Conservation (phyloP, 164 flowering plant species). For the Umbilicus rupestris region DNA sequence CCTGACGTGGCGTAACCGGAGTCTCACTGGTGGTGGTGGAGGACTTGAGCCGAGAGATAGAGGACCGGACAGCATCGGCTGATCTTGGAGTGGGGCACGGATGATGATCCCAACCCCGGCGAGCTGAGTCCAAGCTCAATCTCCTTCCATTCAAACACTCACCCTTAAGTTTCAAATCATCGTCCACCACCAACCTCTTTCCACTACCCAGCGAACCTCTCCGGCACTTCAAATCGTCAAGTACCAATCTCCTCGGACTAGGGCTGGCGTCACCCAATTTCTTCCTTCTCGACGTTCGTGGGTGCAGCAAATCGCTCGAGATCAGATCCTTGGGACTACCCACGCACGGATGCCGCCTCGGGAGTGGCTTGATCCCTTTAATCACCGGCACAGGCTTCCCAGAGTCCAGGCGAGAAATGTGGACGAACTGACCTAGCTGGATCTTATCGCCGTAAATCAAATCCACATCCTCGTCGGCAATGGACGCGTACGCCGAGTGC, state of each 20-base stretch:
- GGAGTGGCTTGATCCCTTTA: constrained; percentile 39
- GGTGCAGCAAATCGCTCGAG: constrained; percentile 24
- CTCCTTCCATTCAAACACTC: constrained; percentile 24
- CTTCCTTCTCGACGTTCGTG: not conserved
- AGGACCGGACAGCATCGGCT: constrained; percentile 9
- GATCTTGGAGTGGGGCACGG: constrained; percentile 11
- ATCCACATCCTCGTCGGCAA: constrained; percentile 38
- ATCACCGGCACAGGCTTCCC: constrained; percentile 49
- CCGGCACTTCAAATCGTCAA: constrained; percentile 3
- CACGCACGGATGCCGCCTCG: constrained; percentile 37
- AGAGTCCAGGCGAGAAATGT: constrained; percentile 36
- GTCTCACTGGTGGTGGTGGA: constrained; percentile 14
- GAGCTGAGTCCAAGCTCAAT: constrained; percentile 40
- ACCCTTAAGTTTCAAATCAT: constrained; percentile 11
- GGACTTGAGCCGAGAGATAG: constrained; percentile 11
- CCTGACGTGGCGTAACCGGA: constrained; percentile 1
- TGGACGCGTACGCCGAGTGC: constrained; percentile 48
- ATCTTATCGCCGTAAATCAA: constrained; percentile 43
- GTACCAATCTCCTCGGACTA: constrained; percentile 3
- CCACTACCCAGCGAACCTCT: not conserved
- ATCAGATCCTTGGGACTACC: constrained; percentile 48
- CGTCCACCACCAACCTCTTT: constrained; percentile 7
- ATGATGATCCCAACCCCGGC: constrained; percentile 31
- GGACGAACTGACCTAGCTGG: constrained; percentile 53
- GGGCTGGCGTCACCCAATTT: not conserved